Percentiles rank a stretch among this genome's conserved stretches.
Evolutionary conservation across 148 eudicot species (phyloP).

Genomic region (Rhododendron ovatum): DNA sequence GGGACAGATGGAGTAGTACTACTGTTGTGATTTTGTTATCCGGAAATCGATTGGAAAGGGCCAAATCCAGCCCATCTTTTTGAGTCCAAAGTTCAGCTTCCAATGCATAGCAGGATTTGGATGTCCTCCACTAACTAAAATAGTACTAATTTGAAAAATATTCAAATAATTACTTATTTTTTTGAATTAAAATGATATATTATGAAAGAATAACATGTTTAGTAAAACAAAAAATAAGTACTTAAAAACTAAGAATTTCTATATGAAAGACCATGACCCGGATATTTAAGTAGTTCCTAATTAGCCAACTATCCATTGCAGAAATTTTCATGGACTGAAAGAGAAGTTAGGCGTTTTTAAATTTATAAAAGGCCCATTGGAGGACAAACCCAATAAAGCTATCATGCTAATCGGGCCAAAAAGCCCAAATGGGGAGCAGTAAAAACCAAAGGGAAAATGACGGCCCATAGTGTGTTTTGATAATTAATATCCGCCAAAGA

Average conservation of each 20-base stretch:
- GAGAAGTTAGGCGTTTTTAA: too few species aligned
- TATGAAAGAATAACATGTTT: too few species aligned
- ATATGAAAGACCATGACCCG: neutral
- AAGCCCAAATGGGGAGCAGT: neutral
- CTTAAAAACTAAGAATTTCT: too few species aligned
- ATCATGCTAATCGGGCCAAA: neutral
- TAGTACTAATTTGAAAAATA: too few species aligned
- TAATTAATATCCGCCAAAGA: too few species aligned
- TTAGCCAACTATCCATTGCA: neutral
- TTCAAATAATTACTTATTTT: too few species aligned
- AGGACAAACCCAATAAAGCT: neutral
- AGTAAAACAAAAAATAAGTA: too few species aligned
- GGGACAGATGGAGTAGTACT: too few species aligned
- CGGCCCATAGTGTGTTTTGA: neutral
- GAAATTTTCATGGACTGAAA: neutral
- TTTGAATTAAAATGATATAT: too few species aligned
- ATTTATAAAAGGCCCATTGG: too few species aligned
- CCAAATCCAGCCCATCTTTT: neutral
- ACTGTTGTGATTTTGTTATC: too few species aligned
- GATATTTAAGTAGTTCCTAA: neutral
- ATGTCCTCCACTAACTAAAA: too few species aligned
- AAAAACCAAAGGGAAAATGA: neutral
- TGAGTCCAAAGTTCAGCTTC: neutral
- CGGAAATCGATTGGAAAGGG: neutral
- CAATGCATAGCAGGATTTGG: neutral